Evolutionary conservation across 2,329 filamentous ascomycete genomes (phyloP).

Genomic region (Trichophyton mentagrophytes): DNA sequence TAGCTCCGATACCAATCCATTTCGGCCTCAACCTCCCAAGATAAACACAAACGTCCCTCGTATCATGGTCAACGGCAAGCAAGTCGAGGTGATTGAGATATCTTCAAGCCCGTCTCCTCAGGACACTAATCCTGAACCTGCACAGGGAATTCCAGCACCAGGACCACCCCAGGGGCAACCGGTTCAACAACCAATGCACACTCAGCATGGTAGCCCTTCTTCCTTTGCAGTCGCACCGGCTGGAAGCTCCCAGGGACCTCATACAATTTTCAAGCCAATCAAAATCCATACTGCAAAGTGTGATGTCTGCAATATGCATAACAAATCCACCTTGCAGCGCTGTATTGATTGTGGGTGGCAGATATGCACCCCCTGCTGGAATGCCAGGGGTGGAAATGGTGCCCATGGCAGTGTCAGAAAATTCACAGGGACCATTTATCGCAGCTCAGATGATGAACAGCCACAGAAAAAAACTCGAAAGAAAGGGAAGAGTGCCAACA

Average conservation of each 20-base stretch:
- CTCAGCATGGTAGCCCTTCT: neutral
- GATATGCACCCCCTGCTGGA: constrained; percentile 24
- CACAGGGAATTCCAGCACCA: neutral
- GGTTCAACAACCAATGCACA: neutral
- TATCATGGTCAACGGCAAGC: neutral
- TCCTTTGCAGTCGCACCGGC: neutral
- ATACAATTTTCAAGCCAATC: constrained; percentile 20
- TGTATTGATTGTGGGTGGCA: constrained; percentile 26
- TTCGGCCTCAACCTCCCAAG: neutral
- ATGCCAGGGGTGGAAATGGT: constrained; percentile 12
- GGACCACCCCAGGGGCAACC: neutral
- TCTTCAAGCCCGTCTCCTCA: constrained; percentile 5
- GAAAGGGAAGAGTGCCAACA: neutral
- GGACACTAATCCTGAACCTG: neutral
- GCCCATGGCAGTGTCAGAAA: constrained; percentile 12
- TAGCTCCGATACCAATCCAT: neutral
- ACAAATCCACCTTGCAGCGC: constrained; percentile 22
- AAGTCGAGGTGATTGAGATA: constrained; percentile 4
- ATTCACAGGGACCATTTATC: constrained; percentile 12
- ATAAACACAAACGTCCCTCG: neutral
- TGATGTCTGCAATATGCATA: constrained; percentile 26
- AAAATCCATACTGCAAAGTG: constrained; percentile 27
- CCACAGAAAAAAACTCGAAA: neutral
- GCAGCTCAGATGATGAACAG: constrained; percentile 5
- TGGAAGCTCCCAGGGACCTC: neutral